Conservation (phyloP, 2,329 filamentous ascomycete species). For the Lachnellula subtilissima region DNA sequence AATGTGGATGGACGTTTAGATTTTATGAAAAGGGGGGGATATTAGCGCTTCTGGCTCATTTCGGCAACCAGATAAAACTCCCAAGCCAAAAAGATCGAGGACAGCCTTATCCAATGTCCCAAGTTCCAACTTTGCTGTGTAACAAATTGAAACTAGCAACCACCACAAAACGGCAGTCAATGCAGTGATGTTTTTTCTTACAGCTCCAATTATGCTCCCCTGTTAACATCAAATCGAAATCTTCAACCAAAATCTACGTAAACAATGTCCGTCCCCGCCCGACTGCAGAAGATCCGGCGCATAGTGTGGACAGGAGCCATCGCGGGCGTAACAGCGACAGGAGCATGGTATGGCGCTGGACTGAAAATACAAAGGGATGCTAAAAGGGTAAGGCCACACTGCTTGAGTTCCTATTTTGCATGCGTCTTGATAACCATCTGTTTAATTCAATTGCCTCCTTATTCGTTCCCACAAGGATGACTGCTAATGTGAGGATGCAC, state of each 20-base stretch:
- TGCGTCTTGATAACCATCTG: slow-evolving; percentile 3
- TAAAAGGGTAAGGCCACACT: slow-evolving; percentile 40
- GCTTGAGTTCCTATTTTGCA: slow-evolving; percentile 4
- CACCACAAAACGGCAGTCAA: too few species aligned
- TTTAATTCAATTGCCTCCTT: neutral
- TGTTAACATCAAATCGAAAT: too few species aligned
- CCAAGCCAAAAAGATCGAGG: too few species aligned
- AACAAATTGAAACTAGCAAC: too few species aligned
- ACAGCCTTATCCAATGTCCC: too few species aligned
- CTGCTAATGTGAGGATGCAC: neutral
- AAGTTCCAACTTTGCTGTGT: too few species aligned
- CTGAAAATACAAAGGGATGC: slow-evolving; percentile 49
- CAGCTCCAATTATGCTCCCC: too few species aligned
- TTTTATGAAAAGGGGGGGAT: too few species aligned
- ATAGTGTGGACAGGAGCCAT: slow-evolving; percentile 51
- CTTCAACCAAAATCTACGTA: neutral
- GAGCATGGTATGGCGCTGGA: slow-evolving; percentile 55
- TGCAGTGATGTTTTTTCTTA: too few species aligned
- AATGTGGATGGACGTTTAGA: too few species aligned
- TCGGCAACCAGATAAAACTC: too few species aligned
- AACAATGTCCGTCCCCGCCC: slow-evolving; percentile 12
- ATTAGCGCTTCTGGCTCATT: too few species aligned
- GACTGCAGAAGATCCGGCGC: slow-evolving; percentile 39
- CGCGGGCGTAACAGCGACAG: slow-evolving; percentile 50
- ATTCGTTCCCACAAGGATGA: neutral